Conservation (phyloP, 345 rosid genomes). For the Leavenworthia alabamica region DNA sequence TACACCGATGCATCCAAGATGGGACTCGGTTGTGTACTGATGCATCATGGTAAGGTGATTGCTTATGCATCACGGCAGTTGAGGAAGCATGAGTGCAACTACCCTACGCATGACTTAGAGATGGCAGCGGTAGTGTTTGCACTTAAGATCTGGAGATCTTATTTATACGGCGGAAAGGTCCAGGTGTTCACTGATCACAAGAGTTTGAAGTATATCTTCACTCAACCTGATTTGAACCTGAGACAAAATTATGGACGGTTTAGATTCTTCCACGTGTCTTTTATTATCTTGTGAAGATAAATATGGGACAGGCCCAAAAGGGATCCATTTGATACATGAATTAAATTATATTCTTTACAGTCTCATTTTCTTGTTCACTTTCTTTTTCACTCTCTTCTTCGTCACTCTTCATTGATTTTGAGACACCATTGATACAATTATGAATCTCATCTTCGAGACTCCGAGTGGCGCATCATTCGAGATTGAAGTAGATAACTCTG, state of each 20-base stretch:
- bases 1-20: too few relatives aligned
- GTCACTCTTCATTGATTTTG: not conserved
- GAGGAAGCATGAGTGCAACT: too few relatives aligned
- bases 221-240: too few relatives aligned
- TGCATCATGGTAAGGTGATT: too few relatives aligned
- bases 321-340: not conserved
- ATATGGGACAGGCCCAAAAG: not conserved
- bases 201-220: too few relatives aligned
- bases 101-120: too few relatives aligned
- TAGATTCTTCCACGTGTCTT: not conserved
- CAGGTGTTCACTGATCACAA: too few relatives aligned
- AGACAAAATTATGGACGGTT: not conserved
- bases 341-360: not conserved
- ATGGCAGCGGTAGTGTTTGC: too few relatives aligned
- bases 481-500: conserved; percentile 50
- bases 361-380: not conserved
- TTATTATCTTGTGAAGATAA: not conserved
- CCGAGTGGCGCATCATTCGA: conserved; percentile 39
- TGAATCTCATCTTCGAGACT: conserved; percentile 46
- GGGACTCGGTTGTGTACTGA: too few relatives aligned
- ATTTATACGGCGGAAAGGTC: too few relatives aligned
- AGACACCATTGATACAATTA: conserved; percentile 17
- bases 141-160: too few relatives aligned
- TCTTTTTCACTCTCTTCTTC: not conserved
- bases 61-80: too few relatives aligned